phyloP scores from a whole-genome alignment of 345 rosid genomes.

The Acer yangbiense region DNA sequence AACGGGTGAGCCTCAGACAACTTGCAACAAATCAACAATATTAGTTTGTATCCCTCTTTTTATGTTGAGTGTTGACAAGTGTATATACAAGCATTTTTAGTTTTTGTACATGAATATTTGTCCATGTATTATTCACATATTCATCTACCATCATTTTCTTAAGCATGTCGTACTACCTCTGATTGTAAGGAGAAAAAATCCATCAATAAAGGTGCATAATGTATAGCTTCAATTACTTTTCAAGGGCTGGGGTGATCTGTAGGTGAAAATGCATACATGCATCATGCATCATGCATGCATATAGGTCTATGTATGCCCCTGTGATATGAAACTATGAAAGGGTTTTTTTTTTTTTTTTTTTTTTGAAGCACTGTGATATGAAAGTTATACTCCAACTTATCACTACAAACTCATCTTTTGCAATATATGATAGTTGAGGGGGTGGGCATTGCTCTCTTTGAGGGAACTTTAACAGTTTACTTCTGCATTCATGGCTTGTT shows the following conservation, averaged over 20 bases:
- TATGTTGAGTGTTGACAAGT: no score
- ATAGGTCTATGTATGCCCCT: neutral
- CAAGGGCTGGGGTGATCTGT: neutral
- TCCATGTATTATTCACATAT: neutral
- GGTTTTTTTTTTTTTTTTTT: no score
- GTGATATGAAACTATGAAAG: neutral
- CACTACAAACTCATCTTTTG: neutral
- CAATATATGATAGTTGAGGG: neutral
- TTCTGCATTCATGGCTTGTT: neutral
- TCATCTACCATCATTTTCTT: neutral
- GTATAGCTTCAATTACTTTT: neutral
- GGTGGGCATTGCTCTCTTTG: neutral
- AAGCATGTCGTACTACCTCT: neutral
- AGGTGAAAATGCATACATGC: neutral
- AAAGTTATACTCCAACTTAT: neutral
- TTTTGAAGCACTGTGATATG: neutral
- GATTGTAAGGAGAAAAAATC: neutral
- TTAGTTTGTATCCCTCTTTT: neutral
- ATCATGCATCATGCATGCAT: neutral
- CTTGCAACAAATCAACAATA: constrained; percentile 18
- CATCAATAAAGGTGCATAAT: neutral
- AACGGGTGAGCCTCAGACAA: constrained; percentile 64
- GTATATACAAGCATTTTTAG: neutral
- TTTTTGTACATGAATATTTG: neutral
- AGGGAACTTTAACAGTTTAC: neutral